phyloP scores from a whole-genome alignment of 2,329 filamentous ascomycete genomes.

The Graphiopsis chlorocephala region DNA sequence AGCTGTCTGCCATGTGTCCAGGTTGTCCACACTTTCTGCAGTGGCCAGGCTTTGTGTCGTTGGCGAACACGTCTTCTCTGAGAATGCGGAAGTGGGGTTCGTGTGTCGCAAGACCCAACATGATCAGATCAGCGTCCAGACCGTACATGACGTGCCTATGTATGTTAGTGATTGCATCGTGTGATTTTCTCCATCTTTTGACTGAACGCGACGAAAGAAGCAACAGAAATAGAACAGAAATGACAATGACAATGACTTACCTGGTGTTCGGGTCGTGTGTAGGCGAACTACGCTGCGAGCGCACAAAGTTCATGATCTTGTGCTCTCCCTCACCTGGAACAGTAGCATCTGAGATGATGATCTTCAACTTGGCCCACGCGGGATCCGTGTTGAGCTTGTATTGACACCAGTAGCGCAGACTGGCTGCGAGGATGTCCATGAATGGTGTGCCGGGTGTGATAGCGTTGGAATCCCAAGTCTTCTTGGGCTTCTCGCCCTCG shows the following conservation, averaged over 20 bases:
- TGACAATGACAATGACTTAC: slow-evolving; percentile 6
- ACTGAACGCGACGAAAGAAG: neutral
- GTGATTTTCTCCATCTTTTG: neutral
- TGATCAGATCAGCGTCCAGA: slow-evolving; percentile 95
- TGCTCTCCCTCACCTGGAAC: slow-evolving; percentile 98
- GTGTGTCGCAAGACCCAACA: slow-evolving; percentile 94
- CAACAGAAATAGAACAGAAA: slow-evolving; percentile 14
- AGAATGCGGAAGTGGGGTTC: slow-evolving; percentile 96
- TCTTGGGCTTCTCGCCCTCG: slow-evolving; percentile 61
- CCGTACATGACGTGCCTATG: slow-evolving; percentile 92
- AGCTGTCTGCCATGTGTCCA: slow-evolving; percentile 85
- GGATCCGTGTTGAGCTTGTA: slow-evolving; percentile 98
- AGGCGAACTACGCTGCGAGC: slow-evolving; percentile 85
- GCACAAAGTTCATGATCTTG: slow-evolving; percentile 98
- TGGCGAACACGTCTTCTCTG: slow-evolving; percentile 93
- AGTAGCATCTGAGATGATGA: slow-evolving; percentile 97
- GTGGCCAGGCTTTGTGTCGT: slow-evolving; percentile 75
- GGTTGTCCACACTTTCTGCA: slow-evolving; percentile 90
- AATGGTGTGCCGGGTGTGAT: slow-evolving; percentile 98
- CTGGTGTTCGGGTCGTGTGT: slow-evolving; percentile 89
- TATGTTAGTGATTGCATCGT: neutral
- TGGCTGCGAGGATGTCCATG: slow-evolving; percentile 91
- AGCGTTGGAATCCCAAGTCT: slow-evolving; percentile 84
- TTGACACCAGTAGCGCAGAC: slow-evolving; percentile 91
- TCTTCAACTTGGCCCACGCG: slow-evolving; percentile 90